Base-by-base conservation (phyloP, 164 flowering plant genomes). In the Paratinospora sagittata region DNA sequence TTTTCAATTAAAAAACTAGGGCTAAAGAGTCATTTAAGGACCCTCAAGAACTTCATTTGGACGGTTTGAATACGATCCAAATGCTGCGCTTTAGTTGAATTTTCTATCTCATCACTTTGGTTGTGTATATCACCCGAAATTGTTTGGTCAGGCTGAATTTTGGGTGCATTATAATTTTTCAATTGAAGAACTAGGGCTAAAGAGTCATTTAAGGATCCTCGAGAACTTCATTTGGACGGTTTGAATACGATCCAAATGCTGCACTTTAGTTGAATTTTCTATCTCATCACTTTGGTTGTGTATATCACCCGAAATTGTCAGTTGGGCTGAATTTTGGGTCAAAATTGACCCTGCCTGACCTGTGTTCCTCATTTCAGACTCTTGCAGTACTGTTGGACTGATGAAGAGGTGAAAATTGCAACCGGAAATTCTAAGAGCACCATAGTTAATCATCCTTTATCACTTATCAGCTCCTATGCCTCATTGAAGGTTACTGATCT, bases 381-480 rank as follows among this genome's bases (percentile, higher is more conserved):
- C 8, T 67, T 80, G 13, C 77, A 77, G 24, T 47, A 65, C 64
- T 33, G 63, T 27, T 89, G 90, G 91, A 84, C 82, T 9, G 83
- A 80, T 64, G 86, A 83, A 75, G 90, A 89, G 79, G 39, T 86
- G 39, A 78, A 61, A 76, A 77, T 43, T 73, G 91, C 89, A 33
- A 83, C 88, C 58, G 91, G 89, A 8, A 78, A 63, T 73, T 30
- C 79, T 55, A 76, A 77, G 0, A 24, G 68, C 77, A 49, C 77
- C 19, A 39, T 78, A 37, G 81, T 72, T 61, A 69, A 73, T 52
- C 85, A 86, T 78, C 88, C 90, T 58, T 77, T 89, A 73, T 82
- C 80, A 72, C 88, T 89, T 8, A 69, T 58, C 34, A 89, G 91
- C 78, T 81, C 89, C 26, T 89, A 89, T 75, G 84, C 88, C 19